Conservation (phyloP, 306 rosid species). For the Castanea mollissima region DNA sequence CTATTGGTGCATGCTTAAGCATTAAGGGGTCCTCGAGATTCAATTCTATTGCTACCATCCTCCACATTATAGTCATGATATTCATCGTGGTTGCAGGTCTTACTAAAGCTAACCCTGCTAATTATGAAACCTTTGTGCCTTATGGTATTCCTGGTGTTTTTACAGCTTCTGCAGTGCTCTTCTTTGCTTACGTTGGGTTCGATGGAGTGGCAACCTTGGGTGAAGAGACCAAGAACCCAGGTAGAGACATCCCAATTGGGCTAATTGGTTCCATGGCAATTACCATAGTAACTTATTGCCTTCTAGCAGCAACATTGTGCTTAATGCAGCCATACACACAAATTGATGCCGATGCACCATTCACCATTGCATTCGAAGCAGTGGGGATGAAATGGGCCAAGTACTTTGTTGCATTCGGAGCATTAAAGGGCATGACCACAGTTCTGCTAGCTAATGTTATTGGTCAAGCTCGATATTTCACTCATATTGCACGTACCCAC, state of each 20-base stretch:
- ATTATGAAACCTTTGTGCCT: constrained; percentile 14
- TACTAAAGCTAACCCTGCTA: constrained; percentile 14
- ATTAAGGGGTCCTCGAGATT: constrained; percentile 26
- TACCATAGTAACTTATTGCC: constrained; percentile 2
- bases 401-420: constrained; percentile 35
- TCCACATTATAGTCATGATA: constrained; percentile 19
- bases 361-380: constrained; percentile 15
- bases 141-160: constrained; percentile 9
- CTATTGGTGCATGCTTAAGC: constrained; percentile 20
- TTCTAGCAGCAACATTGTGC: constrained; percentile 22
- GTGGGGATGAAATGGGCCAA: constrained; percentile 31
- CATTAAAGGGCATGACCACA: constrained; percentile 29
- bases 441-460: constrained; percentile 26
- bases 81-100: constrained; percentile 19
- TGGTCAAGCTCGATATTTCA: constrained; percentile 34
- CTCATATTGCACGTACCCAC: constrained; percentile 35
- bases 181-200: constrained; percentile 24
- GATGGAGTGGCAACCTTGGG: constrained; percentile 27
- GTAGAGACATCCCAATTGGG: constrained; percentile 22
- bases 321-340: constrained; percentile 24
- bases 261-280: constrained; percentile 27
- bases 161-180: constrained; percentile 30
- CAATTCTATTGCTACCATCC: constrained; percentile 17
- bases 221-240: constrained; percentile 29
- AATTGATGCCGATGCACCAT: constrained; percentile 26